Evolutionary conservation across 163 green algal genomes (phyloP), one percentile per base, ranked within the genome.

Genomic region (Chlamydomonas reinhardtii): DNA sequence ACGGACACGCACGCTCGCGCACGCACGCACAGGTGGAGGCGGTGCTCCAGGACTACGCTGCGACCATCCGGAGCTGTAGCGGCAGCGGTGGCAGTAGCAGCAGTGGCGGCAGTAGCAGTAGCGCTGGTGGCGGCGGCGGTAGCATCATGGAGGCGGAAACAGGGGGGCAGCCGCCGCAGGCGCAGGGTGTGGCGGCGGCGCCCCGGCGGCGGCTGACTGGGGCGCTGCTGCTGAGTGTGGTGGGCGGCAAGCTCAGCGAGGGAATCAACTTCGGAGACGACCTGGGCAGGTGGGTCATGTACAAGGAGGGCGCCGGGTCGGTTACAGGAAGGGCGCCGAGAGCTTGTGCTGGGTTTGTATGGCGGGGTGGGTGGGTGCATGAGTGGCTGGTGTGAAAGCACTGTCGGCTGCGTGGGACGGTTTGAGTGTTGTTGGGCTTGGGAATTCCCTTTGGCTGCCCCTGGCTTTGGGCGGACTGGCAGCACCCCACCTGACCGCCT

Each of bases 201-300:
- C 19, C 59, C 22, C 9, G 56, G 74, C 29, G 34, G 82, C 32
- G 14, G 34, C 31, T 48, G 39, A 48, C 39, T 5, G 95, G 97
- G 4, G 96, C 95, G 4, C 72, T 99, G 54, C 86, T 99, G 89
- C 90, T 99, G 75, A 95, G 92, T 65, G 96, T 99, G 61, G 94
- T 98, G 39, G 98, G 98, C 11, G 98, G 93, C n/a, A 99, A 99
- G 88, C 94, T 99, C 87, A 96, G 95, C 4, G 98, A 99, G 84
- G 98, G 98, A 16, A 99, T 99, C 93, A 99, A 99, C 92, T 99
- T 99, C 92, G 98, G 95, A 5, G 97, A 99, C 88, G 94, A 92
- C 4, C 94, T 99, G 70, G 98, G 97, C 74, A 95, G 97, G 91
- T 96, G 74, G 0, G n/a, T n/a, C n/a, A n/a, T n/a, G n/a, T n/a